Percentiles rank a stretch among this genome's conserved stretches.
These are phyloP conservation scores for Ascoidea asiatica DNA, from an alignment of 805 yeast species.

Conservation along the genomic window DNA sequence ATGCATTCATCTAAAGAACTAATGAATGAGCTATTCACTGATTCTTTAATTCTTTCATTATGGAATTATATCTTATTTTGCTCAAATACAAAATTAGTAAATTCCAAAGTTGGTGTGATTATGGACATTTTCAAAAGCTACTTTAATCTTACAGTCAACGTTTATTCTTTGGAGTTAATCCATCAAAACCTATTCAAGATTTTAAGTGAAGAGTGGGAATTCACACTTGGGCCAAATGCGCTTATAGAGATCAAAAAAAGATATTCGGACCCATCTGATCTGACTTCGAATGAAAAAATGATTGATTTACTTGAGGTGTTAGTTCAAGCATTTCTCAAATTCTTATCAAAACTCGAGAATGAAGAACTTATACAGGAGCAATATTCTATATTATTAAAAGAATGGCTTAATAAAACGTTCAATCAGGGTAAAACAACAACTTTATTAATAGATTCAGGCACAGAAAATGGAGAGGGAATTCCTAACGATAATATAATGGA, in stretches of 20 bases:
- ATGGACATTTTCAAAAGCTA: slow-evolving; percentile 22
- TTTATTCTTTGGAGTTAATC: slow-evolving; percentile 17
- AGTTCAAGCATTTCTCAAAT: slow-evolving; percentile 23
- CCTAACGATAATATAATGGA: slow-evolving; percentile 20
- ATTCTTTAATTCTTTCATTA: slow-evolving; percentile 16
- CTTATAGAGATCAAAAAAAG: neutral
- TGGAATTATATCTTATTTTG: slow-evolving; percentile 35
- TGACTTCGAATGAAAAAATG: slow-evolving; percentile 16
- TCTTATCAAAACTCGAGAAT: slow-evolving; percentile 39
- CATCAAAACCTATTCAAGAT: slow-evolving; percentile 21
- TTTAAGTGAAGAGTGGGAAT: slow-evolving; percentile 25
- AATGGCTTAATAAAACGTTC: slow-evolving; percentile 35
- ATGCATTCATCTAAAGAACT: slow-evolving; percentile 27
- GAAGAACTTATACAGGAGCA: slow-evolving; percentile 25
- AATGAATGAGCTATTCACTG: slow-evolving; percentile 16
- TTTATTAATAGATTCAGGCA: slow-evolving; percentile 4
- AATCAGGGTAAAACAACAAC: slow-evolving; percentile 6
- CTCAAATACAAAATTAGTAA: slow-evolving; percentile 18
- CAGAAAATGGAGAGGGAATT: slow-evolving; percentile 5
- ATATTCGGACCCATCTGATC: neutral
- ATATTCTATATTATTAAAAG: slow-evolving; percentile 38
- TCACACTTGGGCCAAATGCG: slow-evolving; percentile 26
- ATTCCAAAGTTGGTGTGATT: slow-evolving; percentile 3
- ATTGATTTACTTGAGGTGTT: slow-evolving; percentile 31
- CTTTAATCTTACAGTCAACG: slow-evolving; percentile 15